Evolutionary conservation across 2,329 filamentous ascomycete genomes (phyloP).

Genomic region (Hirsutella minnesotensis): DNA sequence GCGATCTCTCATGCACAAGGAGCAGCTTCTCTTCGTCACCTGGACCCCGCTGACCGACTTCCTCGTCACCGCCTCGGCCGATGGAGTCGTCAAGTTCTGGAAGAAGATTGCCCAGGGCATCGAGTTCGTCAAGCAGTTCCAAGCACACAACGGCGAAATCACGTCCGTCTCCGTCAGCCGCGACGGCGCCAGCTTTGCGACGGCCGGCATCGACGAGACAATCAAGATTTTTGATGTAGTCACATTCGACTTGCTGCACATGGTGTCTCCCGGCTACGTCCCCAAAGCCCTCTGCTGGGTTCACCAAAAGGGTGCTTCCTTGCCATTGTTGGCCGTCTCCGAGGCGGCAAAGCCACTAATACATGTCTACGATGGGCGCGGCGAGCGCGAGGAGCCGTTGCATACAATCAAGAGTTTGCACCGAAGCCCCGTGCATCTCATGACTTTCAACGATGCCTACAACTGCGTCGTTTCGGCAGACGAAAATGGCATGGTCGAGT

Average conservation of each 20-base stretch:
- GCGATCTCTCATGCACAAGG: conserved; percentile 96
- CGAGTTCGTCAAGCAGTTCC: conserved; percentile 98
- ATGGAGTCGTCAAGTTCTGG: conserved; percentile 99
- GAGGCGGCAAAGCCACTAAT: conserved; percentile 62
- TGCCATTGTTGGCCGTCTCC: conserved; percentile 76
- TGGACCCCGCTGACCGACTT: conserved; percentile 90
- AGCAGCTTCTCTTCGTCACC: conserved; percentile 78
- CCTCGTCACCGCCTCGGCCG: conserved; percentile 82
- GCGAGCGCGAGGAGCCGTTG: conserved; percentile 63
- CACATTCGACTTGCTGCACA: conserved; percentile 77
- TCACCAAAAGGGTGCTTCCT: conserved; percentile 73
- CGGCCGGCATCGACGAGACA: conserved; percentile 65
- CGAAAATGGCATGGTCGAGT: conserved; percentile 87
- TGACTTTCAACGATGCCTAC: conserved; percentile 80
- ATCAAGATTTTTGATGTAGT: conserved; percentile 75
- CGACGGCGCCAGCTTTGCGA: conserved; percentile 89
- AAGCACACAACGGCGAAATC: conserved; percentile 78
- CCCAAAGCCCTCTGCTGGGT: conserved; percentile 87
- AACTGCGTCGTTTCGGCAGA: conserved; percentile 89
- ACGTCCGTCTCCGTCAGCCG: conserved; percentile 72
- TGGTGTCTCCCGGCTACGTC: conserved; percentile 64
- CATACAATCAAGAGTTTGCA: conserved; percentile 75
- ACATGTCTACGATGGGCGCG: conserved; percentile 78
- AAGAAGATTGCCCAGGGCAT: conserved; percentile 86
- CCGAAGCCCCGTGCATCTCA: conserved; percentile 65